Base-by-base conservation (phyloP, 2,329 filamentous ascomycete genomes). In the Stachybotrys elegans region DNA sequence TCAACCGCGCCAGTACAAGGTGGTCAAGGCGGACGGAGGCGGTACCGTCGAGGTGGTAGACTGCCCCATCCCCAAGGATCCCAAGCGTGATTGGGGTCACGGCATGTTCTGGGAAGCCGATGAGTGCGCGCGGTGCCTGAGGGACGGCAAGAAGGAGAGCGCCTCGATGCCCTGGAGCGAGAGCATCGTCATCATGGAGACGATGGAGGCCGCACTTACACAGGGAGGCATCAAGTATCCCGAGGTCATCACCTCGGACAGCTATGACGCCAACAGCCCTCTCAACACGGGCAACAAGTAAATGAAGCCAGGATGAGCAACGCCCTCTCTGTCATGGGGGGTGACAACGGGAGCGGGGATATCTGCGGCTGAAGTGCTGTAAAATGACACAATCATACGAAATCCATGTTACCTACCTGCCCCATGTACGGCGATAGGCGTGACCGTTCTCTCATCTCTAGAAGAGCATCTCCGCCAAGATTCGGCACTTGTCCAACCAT, bases 71-170 rank as follows among this genome's bases (percentile, higher is more conserved):
- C 77, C 78, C 32, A 59, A 61, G 44, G 76, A 81, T 54, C 54
- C 64, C 20, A 68, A 66, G 51, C 66, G 71, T 23, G 59, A 67
- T 51, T 75, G 69, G 67, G 88, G 88, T 11, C 84, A 88, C 51
- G 89, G 88, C 40, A 93, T 94, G 87, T 93, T 88, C 68, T 92
- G 84, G 84, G 86, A 91, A 63, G 88, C 88, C 2, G 87, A 91
- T 61, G 87, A 89, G 70, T 84, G 80, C 51, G 87, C 84, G 22
- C 74, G 83, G 37, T 88, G 85, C 52, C 59, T 95, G 45, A 73
- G 84, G 35, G 88, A 93, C 60, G 87, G 88, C 19, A 81, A 81
- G 66, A 77, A 83, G 57, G 84, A 95, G 71, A 89, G 88, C 60
- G 74, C 77, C 39, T 76, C 75, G 12, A 68, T 93, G 65, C 80